Evolutionary conservation across 768 basidiomycete species (phyloP).

Genomic region (Fistulinella prunicolor): DNA sequence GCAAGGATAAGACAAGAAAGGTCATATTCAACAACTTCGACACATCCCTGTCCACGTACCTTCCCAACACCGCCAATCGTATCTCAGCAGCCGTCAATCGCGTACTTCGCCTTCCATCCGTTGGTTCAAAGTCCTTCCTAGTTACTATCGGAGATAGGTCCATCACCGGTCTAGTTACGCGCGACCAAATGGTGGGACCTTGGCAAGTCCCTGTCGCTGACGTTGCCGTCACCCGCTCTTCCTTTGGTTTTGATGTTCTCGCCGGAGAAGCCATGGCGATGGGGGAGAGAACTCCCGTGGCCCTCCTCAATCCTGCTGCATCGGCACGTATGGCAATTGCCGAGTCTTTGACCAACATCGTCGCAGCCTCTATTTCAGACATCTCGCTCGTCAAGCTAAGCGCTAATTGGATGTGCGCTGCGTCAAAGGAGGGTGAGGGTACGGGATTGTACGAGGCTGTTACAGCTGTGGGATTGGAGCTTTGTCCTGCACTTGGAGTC

Average conservation of each 20-base stretch:
- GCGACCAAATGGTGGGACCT: slow-evolving; percentile 99
- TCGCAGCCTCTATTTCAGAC: slow-evolving; percentile 70
- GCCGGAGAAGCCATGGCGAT: slow-evolving; percentile 97
- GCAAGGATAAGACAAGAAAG: slow-evolving; percentile 54
- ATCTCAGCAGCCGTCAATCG: slow-evolving; percentile 68
- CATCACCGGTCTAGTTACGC: slow-evolving; percentile 89
- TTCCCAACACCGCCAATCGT: slow-evolving; percentile 49
- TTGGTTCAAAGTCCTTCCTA: slow-evolving; percentile 95
- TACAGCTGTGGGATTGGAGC: slow-evolving; percentile 84
- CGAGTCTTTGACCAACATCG: slow-evolving; percentile 89
- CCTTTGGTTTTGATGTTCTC: slow-evolving; percentile 85
- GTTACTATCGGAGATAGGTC: slow-evolving; percentile 97
- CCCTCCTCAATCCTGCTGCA: slow-evolving; percentile 81
- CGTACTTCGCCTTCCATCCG: slow-evolving; percentile 86
- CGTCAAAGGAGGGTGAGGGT: slow-evolving; percentile 86
- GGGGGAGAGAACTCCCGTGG: slow-evolving; percentile 94
- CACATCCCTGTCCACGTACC: slow-evolving; percentile 60
- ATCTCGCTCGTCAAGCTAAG: slow-evolving; percentile 86
- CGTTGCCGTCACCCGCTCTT: slow-evolving; percentile 92
- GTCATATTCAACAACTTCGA: slow-evolving; percentile 60
- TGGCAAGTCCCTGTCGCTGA: slow-evolving; percentile 99
- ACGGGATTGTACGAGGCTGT: slow-evolving; percentile 88
- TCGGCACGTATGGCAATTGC: slow-evolving; percentile 96
- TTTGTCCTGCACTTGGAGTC: slow-evolving; percentile 90
- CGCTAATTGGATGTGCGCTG: slow-evolving; percentile 99